Percentiles rank a stretch among this genome's conserved stretches.
These are phyloP conservation scores for Citrullus colocynthis DNA, from an alignment of 306 rosid species.

Conservation along the genomic window DNA sequence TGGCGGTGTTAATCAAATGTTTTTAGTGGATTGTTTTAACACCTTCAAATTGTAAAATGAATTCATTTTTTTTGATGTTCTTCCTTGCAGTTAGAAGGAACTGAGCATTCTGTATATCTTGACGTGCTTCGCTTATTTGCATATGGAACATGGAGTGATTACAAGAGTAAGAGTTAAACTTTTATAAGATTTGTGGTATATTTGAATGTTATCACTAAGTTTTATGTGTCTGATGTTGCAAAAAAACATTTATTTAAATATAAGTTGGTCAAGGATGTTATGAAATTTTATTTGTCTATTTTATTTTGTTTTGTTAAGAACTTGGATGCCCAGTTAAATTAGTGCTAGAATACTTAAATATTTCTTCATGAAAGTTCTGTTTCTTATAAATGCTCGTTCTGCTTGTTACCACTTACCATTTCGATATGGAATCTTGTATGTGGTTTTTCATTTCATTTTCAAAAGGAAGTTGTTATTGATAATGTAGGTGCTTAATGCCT, in stretches of 20 bases:
- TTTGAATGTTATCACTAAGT: neutral
- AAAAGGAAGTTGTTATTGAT: neutral
- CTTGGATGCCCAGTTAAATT: neutral
- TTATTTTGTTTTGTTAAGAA: neutral
- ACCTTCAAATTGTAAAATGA: neutral
- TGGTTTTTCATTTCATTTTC: neutral
- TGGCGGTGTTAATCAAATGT: neutral
- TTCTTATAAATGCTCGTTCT: neutral
- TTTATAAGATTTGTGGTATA: neutral
- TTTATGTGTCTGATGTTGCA: neutral
- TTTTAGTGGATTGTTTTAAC: neutral
- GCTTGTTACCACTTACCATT: neutral
- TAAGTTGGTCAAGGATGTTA: neutral
- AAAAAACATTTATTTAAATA: neutral
- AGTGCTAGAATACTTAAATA: neutral
- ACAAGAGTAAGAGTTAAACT: constrained; percentile 47
- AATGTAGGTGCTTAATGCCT: neutral
- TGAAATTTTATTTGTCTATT: neutral
- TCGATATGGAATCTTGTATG: neutral
- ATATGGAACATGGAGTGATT: constrained; percentile 90
- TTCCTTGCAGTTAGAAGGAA: constrained; percentile 58
- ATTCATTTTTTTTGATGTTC: constrained; percentile 8
- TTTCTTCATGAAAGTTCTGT: neutral
- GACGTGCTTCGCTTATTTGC: constrained; percentile 76
- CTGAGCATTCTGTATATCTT: constrained; percentile 46